Base-by-base conservation (phyloP, 768 basidiomycete species). In the Mycena alexandri region DNA sequence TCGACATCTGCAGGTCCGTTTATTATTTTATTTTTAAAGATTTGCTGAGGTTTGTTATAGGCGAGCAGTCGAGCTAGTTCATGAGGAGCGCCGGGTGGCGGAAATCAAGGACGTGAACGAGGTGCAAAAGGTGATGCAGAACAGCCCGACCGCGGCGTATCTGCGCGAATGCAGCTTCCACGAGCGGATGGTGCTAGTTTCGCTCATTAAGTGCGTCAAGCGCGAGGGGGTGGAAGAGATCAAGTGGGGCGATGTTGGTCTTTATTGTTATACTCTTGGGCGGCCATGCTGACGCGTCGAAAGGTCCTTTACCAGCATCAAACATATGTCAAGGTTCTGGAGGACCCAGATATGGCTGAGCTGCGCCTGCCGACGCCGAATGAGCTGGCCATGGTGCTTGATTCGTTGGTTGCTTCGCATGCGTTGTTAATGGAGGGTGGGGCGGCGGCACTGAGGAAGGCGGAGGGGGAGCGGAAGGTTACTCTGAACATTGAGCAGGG, bases 141-240 rank as follows among this genome's bases (percentile, higher is more conserved):
- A 93, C 71, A 96, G 93, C 71, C 96, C 96, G 2, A 94, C 91
- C 0, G 92, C 94, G 5, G 90, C 90, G 16, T 98, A 91, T 74
- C 79, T 98, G 25, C 86, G 87, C 51, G 90, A 93, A 41, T 91
- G 94, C 72, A 93, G 93, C 78, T 85, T 95, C 68, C 94, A 97
- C 74, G 95, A 98, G 75, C 88, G 92, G 44, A 84, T 96, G 52
- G 91, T 98, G 90, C 84, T 98, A 19, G 92, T 91, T 17, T 89
- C 95, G 1, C 76, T 97, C 42, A 80, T 96, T 25, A 91, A 92
- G 72, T 95, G 94, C 74, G 85, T 94, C 48, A 89, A 90, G 76
- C 84, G 92, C 48, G 90, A 93, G 67, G 96, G 96, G 29, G 86
- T 98, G 0, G 91, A 94, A 58, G 94, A 96, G 79, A 90, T 98